Evolutionary conservation across 345 rosid genomes (phyloP), one percentile per base, ranked within the genome.

Genomic region (Luvunga scandens): DNA sequence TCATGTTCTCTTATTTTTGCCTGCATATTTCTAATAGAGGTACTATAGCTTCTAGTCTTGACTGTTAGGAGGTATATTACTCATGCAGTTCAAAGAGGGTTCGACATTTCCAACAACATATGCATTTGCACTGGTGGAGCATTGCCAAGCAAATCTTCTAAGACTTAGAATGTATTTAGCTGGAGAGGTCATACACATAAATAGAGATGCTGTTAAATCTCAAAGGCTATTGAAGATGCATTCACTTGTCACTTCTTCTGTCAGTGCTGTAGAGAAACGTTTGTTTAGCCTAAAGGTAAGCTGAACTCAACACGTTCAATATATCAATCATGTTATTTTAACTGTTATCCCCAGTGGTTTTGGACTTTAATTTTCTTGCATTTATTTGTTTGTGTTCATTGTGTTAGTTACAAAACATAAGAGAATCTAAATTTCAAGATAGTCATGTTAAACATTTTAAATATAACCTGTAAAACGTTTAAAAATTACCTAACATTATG

Each of bases 111-210:
- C 98, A n/a, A 81, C 85, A 72, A 83, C 91, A 22, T 90, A 90
- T 83, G 98, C 93, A 38, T 95, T 93, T 88, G 99, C 98, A 56
- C 72, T 94, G 75, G 99, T 95, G 86, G 99, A 95, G 82, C 88
- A 91, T 68, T 89, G 84, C 62, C 90, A 89, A 75, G 83, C 73
- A 48, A 81, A 69, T 75, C 81, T 79, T 78, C 91, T 92, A 88
- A 89, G 91, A 78, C 98, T 95, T 71, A 88, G 94, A 81, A 94
- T 93, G 99, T 91, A 82, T 88, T 86, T 95, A 75, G 86, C 80
- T 73, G 97, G 91, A 83, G 98, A 95, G 79, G 80, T 89, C 21
- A 78, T 78, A 67, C 79, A 84, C 62, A 81, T 88, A 64, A 84
- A 86, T 77, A 81, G 77, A 56, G 88, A 81, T 66, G 82, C 77